Base-by-base conservation (phyloP, 768 basidiomycete species). In the Crepidotus variabilis region DNA sequence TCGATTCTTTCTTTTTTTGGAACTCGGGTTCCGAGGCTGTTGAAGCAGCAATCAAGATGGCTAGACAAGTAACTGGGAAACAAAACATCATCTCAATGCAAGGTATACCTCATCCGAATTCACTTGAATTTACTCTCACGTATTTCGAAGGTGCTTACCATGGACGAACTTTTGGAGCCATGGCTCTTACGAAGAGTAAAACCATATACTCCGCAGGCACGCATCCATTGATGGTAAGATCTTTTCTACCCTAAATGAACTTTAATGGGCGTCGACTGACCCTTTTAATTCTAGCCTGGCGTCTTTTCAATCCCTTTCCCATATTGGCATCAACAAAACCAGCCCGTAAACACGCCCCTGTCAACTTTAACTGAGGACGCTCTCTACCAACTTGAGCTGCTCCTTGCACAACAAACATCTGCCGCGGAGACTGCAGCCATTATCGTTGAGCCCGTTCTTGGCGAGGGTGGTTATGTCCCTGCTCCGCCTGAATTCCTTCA, bases 1-100 rank as follows among this genome's bases (percentile, higher is more conserved):
- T 98, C 32, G 90, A 96, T 69, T 92, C 92, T 22, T 98, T 98
- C 80, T 97, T 94, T 82, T 92, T 97, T 73, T 92, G 90, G 90
- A 98, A 92, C 75, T 95, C 94, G 1, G 96, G 96, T 2, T 87
- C 92, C 0, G 96, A 98, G 71, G 96, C 94, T 1, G 81, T 94
- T 46, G 95, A 97, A 72, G 92, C 86, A 0, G 80, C 93, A 2
- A 72, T 98, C 60, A 98, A 97, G 74, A 85, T 98, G 75, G 89
- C 91, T 2, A 83, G 95, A 33, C 66, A 70, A 22, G 74, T 86
- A 33, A 98, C 95, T 1, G 85, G 87, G 28, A 78, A 82, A 60
- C 92, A 93, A 68, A 94, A 96, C 67, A 82, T 98, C 57, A 92
- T 98, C 53, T 75, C 82, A 57, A 92, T 98, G 88, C 94, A 96